phyloP scores from a whole-genome alignment of 108 stramenopile species.

The Skeletonema menzelii region DNA sequence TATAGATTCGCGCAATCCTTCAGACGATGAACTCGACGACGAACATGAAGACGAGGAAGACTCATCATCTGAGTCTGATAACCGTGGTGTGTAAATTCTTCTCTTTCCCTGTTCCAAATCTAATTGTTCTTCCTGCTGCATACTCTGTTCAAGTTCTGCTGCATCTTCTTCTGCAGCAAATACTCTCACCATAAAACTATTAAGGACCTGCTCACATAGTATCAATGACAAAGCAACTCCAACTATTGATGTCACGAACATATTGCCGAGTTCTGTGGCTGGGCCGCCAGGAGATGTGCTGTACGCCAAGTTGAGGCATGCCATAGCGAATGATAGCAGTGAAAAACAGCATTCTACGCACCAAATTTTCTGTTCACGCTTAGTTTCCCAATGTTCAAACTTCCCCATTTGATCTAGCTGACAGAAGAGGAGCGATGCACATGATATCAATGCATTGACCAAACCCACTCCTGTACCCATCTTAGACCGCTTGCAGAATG shows the following conservation, averaged over 20 bases:
- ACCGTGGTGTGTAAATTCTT: not conserved
- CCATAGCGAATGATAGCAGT: slow-evolving; percentile 11
- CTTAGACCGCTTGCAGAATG: slow-evolving; percentile 24
- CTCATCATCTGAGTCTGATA: not conserved
- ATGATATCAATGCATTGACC: slow-evolving; percentile 6
- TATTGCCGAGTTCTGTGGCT: slow-evolving; percentile 15
- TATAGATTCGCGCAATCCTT: not conserved
- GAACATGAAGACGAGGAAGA: slow-evolving; percentile 6
- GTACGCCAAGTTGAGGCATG: slow-evolving; percentile 24
- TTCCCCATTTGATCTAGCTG: slow-evolving; percentile 20
- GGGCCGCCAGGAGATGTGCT: slow-evolving; percentile 27
- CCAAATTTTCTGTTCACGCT: slow-evolving; percentile 4
- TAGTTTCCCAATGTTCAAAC: slow-evolving; percentile 12
- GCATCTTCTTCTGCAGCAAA: not conserved
- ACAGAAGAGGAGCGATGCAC: slow-evolving; percentile 16
- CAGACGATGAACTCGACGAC: slow-evolving; percentile 9
- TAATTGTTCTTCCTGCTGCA: not conserved
- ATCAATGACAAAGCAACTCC: slow-evolving; percentile 20
- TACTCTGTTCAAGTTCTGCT: not conserved
- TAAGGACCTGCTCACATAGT: slow-evolving; percentile 15
- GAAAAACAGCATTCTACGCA: slow-evolving; percentile 11
- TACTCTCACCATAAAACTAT: slow-evolving; percentile 2
- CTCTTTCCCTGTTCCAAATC: slow-evolving; percentile 3
- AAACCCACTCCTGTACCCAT: slow-evolving; percentile 27
- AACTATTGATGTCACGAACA: slow-evolving; percentile 24